Percentiles rank a stretch among this genome's conserved stretches.
phyloP scores from a whole-genome alignment of 768 basidiomycete species.

The Suillus alpinus region DNA sequence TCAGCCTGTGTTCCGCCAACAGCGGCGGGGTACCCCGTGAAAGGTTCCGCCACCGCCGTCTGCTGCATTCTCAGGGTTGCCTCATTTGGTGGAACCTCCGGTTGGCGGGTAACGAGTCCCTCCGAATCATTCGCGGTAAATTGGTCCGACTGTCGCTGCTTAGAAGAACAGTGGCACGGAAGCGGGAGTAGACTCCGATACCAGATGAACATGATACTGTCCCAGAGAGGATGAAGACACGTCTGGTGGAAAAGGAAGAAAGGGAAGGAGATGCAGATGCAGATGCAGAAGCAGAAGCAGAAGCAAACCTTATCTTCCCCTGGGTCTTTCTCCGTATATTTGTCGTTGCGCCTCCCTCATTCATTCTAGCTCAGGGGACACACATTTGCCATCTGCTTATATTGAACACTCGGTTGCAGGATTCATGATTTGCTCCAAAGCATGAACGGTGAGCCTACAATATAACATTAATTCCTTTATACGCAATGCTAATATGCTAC shows the following conservation, averaged over 20 bases:
- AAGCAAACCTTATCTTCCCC: conserved; percentile 81
- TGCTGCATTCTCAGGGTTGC: conserved; percentile 69
- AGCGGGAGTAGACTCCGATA: conserved; percentile 11
- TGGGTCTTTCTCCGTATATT: conserved; percentile 40
- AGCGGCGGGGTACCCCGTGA: conserved; percentile 60
- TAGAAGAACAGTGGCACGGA: conserved; percentile 27
- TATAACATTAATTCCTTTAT: neutral
- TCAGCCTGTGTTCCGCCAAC: conserved; percentile 35
- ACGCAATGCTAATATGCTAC: neutral
- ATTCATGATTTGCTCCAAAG: neutral
- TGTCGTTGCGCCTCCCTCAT: neutral
- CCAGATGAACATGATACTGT: conserved; percentile 5
- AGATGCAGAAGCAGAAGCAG: conserved; percentile 44
- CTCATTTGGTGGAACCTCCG: conserved; percentile 38
- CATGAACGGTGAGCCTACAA: neutral
- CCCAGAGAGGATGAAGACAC: conserved; percentile 4
- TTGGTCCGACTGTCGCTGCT: conserved; percentile 31
- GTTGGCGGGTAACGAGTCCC: conserved; percentile 61
- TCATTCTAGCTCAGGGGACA: neutral
- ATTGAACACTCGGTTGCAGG: neutral
- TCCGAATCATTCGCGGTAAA: conserved; percentile 62
- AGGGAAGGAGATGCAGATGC: conserved; percentile 52
- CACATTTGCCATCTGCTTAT: neutral
- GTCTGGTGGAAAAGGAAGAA: conserved; percentile 54
- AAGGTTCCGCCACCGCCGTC: conserved; percentile 31